Base-by-base conservation (phyloP, 2,329 filamentous ascomycete species). In the Grosmannia serpens region DNA sequence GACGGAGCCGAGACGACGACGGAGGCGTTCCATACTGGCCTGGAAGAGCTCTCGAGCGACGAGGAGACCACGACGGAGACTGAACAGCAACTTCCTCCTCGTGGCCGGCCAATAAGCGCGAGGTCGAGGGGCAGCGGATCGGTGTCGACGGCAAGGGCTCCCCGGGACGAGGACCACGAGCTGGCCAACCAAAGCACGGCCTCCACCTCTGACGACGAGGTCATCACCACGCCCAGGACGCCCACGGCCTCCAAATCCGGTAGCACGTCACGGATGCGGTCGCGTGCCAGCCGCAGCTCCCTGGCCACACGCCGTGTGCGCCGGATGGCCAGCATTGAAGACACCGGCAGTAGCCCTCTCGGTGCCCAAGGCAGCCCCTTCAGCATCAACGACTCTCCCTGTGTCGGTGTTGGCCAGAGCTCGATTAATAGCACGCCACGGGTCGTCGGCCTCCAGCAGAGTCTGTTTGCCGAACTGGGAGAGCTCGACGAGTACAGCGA, bases 11-110 rank as follows among this genome's bases (percentile, higher is more conserved):
- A 90, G 0, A 91, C 95, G 73, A 95, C 95, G 72, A 95, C 91
- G 13, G 92, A 97, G 65, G 90, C 90, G 62, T 97, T 97, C 82
- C 88, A 95, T 70, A 96, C 92, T 4, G 91, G 89, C n/a, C 83
- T 85, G 20, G 94, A 97, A 65, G 88, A 89, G 26, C 73, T 84
- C 56, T 80, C 80, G 20, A 91, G 86, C 67, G 87, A 84, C 59
- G 89, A 90, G 61, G 87, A 91, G 64, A 78, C 73, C 4, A 76
- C 88, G 53, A 95, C 91, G 1, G 92, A 96, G 73, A 97, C 91
- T 0, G 92, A 96, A n/a, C n/a, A n/a, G 70, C 58, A 60, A 58
- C 58, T 56, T 20, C 33, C 47, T 1, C 33, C 10, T 3, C 62
- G 61, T 7, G 54, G 62, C 58, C 53, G 61, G 8, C 31, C 54